Conservation (phyloP, 2,329 filamentous ascomycete genomes). For the Aspergillus amoenus region DNA sequence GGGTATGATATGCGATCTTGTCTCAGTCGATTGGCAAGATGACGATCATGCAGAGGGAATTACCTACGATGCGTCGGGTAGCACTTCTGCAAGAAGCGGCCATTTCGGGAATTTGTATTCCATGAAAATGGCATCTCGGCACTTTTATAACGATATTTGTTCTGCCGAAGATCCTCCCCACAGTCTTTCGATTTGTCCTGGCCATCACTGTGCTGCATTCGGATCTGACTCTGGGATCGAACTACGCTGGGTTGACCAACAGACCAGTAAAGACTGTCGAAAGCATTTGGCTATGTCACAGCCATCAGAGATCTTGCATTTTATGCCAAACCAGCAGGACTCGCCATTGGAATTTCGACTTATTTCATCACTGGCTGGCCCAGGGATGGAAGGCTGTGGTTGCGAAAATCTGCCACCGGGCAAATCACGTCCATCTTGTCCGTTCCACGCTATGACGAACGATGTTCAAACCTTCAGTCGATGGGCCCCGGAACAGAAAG, state of each 20-base stretch:
- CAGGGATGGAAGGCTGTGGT: constrained; percentile 29
- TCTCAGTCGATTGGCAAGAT: not conserved
- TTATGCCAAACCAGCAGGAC: constrained; percentile 55
- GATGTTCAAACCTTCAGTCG: constrained; percentile 29
- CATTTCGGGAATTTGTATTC: constrained; percentile 25
- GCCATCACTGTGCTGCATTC: constrained; percentile 64
- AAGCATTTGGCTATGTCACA: constrained; percentile 44
- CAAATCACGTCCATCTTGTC: constrained; percentile 24
- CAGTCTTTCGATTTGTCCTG: constrained; percentile 66
- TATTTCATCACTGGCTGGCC: constrained; percentile 59
- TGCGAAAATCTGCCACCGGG: constrained; percentile 25
- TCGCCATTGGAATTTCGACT: constrained; percentile 59
- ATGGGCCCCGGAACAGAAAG: constrained; percentile 20
- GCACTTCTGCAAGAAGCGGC: not conserved
- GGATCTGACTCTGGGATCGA: constrained; percentile 64
- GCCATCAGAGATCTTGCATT: constrained; percentile 51
- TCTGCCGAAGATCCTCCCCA: constrained; percentile 62
- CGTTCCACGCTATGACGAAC: constrained; percentile 27
- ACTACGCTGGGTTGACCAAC: constrained; percentile 58
- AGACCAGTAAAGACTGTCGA: constrained; percentile 40
- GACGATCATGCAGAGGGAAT: not conserved
- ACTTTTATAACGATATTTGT: constrained; percentile 55
- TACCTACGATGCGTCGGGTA: not conserved
- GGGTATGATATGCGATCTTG: constrained; percentile 61
- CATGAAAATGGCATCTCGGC: constrained; percentile 33